A percentile compares a stretch with the other conserved stretches of the same genome.
Conservation (phyloP, 768 basidiomycete genomes). For the Kondoa subrosea region DNA sequence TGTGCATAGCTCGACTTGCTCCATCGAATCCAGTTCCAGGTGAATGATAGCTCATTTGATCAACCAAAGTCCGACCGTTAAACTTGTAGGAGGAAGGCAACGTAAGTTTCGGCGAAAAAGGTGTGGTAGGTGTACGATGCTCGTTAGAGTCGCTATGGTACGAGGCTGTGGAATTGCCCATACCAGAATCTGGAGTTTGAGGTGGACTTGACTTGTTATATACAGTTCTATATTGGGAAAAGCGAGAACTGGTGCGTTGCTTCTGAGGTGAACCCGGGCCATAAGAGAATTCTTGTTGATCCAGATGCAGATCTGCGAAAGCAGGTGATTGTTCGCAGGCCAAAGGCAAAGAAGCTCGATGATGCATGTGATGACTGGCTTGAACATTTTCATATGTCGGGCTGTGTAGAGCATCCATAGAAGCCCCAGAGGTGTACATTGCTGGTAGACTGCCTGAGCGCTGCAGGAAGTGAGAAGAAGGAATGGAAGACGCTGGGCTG, state of each 20-base stretch:
- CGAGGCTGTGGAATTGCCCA: neutral
- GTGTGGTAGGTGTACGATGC: neutral
- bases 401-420: neutral
- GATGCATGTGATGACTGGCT: neutral
- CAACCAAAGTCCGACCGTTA: neutral
- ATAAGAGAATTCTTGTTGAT: neutral
- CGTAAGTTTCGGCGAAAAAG: neutral
- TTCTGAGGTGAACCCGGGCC: neutral
- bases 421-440: neutral
- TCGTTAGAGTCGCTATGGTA: neutral
- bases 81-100: neutral
- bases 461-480: neutral
- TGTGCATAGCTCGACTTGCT: neutral
- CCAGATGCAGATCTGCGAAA: neutral
- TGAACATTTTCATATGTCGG: neutral
- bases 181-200: neutral
- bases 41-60: neutral
- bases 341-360: neutral
- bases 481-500: neutral
- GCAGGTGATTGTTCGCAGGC: neutral
- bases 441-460: neutral
- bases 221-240: neutral
- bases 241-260: neutral
- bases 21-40: neutral
- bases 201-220: neutral